These are phyloP conservation scores for Trichophyton equinum DNA, from an alignment of 2,329 filamentous ascomycete species.

Conservation along the genomic window DNA sequence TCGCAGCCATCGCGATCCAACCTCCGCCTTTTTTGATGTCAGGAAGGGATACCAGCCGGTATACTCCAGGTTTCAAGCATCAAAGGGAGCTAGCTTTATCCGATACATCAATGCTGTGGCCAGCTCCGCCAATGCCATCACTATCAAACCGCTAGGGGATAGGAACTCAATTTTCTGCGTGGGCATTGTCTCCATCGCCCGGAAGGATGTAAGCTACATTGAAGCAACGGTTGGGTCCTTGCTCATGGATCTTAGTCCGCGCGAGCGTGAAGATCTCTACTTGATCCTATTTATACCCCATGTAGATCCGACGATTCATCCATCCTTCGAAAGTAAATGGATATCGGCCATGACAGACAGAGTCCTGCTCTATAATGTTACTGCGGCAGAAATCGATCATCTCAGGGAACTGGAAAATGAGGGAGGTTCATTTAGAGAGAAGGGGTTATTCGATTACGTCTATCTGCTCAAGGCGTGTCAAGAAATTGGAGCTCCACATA, in stretches of 20 bases:
- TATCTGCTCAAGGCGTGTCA: conserved; percentile 33
- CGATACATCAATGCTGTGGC: conserved; percentile 10
- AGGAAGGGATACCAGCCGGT: conserved; percentile 18
- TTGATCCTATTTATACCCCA: conserved; percentile 36
- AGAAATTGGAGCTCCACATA: conserved; percentile 27
- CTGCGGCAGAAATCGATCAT: conserved; percentile 22
- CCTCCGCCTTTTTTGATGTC: conserved; percentile 22
- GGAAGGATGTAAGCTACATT: conserved; percentile 31
- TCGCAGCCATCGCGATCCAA: conserved; percentile 20
- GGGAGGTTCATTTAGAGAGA: conserved; percentile 24
- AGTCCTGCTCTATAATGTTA: conserved; percentile 31
- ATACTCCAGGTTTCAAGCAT: conserved; percentile 18
- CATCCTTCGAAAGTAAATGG: conserved; percentile 33
- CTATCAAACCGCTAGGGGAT: conserved; percentile 18
- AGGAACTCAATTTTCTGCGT: conserved; percentile 25
- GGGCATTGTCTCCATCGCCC: conserved; percentile 33
- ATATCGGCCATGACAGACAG: conserved; percentile 28
- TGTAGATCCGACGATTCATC: conserved; percentile 30
- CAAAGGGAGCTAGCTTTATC: conserved; percentile 18
- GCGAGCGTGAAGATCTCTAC: conserved; percentile 32
- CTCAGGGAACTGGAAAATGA: conserved; percentile 25
- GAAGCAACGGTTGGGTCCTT: conserved; percentile 33
- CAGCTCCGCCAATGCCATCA: not conserved
- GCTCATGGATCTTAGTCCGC: conserved; percentile 30
- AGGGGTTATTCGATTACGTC: conserved; percentile 34